These are phyloP conservation scores for Cyberlindnera americana DNA, from an alignment of 805 yeast genomes.

Conservation along the genomic window DNA sequence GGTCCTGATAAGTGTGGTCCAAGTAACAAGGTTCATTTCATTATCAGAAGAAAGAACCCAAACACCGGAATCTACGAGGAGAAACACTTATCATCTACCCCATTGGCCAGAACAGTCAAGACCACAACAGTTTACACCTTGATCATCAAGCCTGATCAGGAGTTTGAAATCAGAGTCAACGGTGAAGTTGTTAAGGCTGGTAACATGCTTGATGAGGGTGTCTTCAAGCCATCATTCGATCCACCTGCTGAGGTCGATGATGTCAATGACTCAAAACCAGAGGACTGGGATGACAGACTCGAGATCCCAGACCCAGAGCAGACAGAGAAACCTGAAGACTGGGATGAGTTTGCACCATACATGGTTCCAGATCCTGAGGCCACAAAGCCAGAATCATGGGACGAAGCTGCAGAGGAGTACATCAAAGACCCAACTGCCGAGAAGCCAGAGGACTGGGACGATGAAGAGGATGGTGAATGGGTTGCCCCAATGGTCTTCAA, in stretches of 20 bases:
- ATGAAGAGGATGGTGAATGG: slow-evolving; percentile 88
- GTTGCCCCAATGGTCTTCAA: slow-evolving; percentile 63
- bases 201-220: slow-evolving; percentile 49
- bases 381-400: slow-evolving; percentile 75
- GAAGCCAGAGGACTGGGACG: slow-evolving; percentile 82
- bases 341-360: slow-evolving; percentile 71
- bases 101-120: slow-evolving; percentile 48
- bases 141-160: slow-evolving; percentile 59
- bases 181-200: slow-evolving; percentile 75
- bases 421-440: slow-evolving; percentile 65
- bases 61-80: slow-evolving; percentile 56
- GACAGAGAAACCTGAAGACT: slow-evolving; percentile 71
- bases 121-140: slow-evolving; percentile 73
- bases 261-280: slow-evolving; percentile 59
- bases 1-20: slow-evolving; percentile 93
- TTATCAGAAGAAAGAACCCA: slow-evolving; percentile 57
- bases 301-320: slow-evolving; percentile 64
- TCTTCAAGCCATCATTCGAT: slow-evolving; percentile 61
- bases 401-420: slow-evolving; percentile 53
- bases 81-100: slow-evolving; percentile 64
- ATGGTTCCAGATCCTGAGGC: slow-evolving; percentile 66
- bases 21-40: slow-evolving; percentile 76
- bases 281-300: slow-evolving; percentile 74
- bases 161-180: slow-evolving; percentile 76
- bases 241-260: slow-evolving; percentile 66